Conservation (phyloP, 305 asterid species). For the Solanum hybrid region DNA sequence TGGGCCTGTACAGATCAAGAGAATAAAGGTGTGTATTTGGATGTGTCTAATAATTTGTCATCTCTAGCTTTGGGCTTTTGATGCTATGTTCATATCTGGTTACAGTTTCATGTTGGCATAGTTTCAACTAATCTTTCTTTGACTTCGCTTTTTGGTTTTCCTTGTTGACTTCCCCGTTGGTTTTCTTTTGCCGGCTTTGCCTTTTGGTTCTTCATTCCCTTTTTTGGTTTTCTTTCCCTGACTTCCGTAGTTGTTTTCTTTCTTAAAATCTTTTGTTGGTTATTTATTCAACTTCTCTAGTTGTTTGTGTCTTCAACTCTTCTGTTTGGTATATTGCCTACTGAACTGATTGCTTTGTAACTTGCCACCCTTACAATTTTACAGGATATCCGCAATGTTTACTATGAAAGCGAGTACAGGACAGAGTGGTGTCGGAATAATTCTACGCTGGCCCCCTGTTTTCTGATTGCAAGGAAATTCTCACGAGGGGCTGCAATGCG, state of each 20-base stretch:
- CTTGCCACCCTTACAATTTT: not conserved
- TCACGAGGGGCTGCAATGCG: slow-evolving; percentile 94
- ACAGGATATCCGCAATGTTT: slow-evolving; percentile 74
- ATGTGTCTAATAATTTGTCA: not conserved
- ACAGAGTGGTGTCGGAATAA: slow-evolving; percentile 92
- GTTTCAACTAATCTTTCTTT: not conserved
- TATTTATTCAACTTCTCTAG: not conserved
- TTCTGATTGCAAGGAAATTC: slow-evolving; percentile 80
- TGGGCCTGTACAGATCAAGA: slow-evolving; percentile 52
- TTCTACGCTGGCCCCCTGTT: slow-evolving; percentile 57
- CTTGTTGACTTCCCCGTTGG: not conserved
- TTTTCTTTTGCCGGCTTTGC: not conserved
- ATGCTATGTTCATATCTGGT: not conserved
- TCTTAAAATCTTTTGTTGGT: not conserved
- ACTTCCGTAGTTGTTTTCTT: not conserved
- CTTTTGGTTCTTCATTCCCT: not conserved
- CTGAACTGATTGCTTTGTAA: not conserved
- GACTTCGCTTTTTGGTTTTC: not conserved
- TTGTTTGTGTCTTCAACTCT: not conserved
- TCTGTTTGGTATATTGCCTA: not conserved
- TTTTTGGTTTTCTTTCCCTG: not conserved
- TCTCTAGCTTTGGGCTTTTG: not conserved
- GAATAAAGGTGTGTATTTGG: slow-evolving; percentile 46
- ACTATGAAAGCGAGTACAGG: slow-evolving; percentile 73
- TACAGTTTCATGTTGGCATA: not conserved